Evolutionary conservation across 345 rosid genomes (phyloP), one percentile per base, ranked within the genome.

Genomic region (Zanthoxylum bungeanum): DNA sequence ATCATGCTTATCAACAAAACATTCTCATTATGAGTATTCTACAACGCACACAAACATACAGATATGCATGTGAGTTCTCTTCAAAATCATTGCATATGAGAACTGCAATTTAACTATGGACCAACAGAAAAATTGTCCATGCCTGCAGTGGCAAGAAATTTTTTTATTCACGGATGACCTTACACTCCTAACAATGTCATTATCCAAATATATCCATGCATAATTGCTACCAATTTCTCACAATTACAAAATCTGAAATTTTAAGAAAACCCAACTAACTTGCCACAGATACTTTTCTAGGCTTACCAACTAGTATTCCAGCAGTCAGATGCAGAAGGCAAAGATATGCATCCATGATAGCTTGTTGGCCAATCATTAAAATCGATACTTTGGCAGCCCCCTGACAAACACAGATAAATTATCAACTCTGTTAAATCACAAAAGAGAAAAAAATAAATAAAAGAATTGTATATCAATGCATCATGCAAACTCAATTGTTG

Each of bases 351-450:
- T 95, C 99, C 97, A 92, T 91, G 79, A 91, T 92, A 59, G 99
- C 98, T 71, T 95, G 99, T 81, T 92, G 98, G 34, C 99, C 97
- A 60, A 95, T 85, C 93, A 93, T 92, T 67, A 95, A 73, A 68
- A 95, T 88, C 9, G 99, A 92, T 75, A 95, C 98, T 80, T 95
- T 95, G 37, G 96, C 99, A 80, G 98, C 98, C 28, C 98, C 98
- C 99, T 95, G 84, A 75, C n/a, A 74, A 34, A 80, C 22, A 63
- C 8, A 72, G 73, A 77, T 64, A n/a, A 71, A 70, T 62, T 19
- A 60, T 31, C 65, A 74, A 72, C 58, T 67, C n/a, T 25, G 59
- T 44, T 40, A 66, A 68, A 70, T 60, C 57, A 59, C 17, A 71
- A 46, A 27, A 55, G 61, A 36, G 44, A 49, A 7, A 70, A 49